Percentiles rank a stretch among this genome's conserved stretches.
Conservation (phyloP, 1,284 basidiomycete species). For the Testicularia cyperi region DNA sequence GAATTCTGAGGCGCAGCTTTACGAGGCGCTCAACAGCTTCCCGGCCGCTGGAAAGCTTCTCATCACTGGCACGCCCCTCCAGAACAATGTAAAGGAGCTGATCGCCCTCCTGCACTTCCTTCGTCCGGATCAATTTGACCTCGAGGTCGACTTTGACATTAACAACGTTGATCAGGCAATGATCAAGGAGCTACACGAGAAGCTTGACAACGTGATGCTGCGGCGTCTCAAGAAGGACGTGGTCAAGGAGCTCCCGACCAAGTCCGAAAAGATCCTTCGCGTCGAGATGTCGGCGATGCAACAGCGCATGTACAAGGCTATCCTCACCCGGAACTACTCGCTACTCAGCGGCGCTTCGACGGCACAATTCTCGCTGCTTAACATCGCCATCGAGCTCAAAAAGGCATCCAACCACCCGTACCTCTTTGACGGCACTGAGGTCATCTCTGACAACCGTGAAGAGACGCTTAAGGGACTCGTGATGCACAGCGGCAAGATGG, state of each 20-base stretch:
- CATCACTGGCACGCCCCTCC: slow-evolving; percentile 96
- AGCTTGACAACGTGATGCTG: slow-evolving; percentile 92
- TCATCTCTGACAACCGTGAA: slow-evolving; percentile 72
- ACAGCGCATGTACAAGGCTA: slow-evolving; percentile 99
- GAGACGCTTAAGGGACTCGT: slow-evolving; percentile 67
- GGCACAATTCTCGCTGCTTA: slow-evolving; percentile 74
- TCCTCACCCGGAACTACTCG: slow-evolving; percentile 92
- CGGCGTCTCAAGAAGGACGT: slow-evolving; percentile 94
- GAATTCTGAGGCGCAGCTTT: slow-evolving; percentile 95
- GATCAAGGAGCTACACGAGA: slow-evolving; percentile 87
- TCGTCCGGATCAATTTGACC: slow-evolving; percentile 90
- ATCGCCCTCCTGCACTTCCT: slow-evolving; percentile 97
- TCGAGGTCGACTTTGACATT: slow-evolving; percentile 84
- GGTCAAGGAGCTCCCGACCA: slow-evolving; percentile 92
- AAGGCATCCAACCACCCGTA: slow-evolving; percentile 81
- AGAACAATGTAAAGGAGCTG: slow-evolving; percentile 98
- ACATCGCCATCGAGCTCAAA: slow-evolving; percentile 61
- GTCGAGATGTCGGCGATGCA: slow-evolving; percentile 98
- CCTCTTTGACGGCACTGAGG: slow-evolving; percentile 93
- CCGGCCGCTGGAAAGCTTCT: slow-evolving; percentile 86
- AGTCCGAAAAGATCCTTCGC: slow-evolving; percentile 94
- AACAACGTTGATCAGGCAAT: slow-evolving; percentile 60
- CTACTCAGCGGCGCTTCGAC: slow-evolving; percentile 79
- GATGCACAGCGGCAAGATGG: slow-evolving; percentile 64
- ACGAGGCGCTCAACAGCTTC: slow-evolving; percentile 89